phyloP scores from a whole-genome alignment of 495 filamentous ascomycete genomes.

The Sabuloglossum arenarium region DNA sequence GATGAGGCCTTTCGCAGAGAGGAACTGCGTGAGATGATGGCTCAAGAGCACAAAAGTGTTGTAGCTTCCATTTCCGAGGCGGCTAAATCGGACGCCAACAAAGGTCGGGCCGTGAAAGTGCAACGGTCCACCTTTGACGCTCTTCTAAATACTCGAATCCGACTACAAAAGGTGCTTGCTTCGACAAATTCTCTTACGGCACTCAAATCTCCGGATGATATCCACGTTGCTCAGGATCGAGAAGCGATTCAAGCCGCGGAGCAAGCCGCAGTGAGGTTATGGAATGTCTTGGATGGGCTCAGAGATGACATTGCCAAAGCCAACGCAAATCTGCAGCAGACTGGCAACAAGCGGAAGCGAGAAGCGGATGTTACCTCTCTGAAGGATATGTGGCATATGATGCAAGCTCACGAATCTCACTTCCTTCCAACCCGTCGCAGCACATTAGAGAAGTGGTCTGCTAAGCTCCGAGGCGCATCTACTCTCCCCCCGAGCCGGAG shows the following conservation, averaged over 20 bases:
- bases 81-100: conserved; percentile 56
- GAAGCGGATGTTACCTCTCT: conserved; percentile 4
- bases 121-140: conserved; percentile 74
- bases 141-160: conserved; percentile 70
- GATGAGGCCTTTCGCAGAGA: conserved; percentile 28
- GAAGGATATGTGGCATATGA: conserved; percentile 41
- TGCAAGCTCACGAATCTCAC: conserved; percentile 41
- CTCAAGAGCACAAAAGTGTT: conserved; percentile 46
- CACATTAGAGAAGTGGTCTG: conserved; percentile 48
- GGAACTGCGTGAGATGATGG: conserved; percentile 47
- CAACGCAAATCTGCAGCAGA: conserved; percentile 34
- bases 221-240: conserved; percentile 2
- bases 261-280: conserved; percentile 67
- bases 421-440: conserved; percentile 28
- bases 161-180: conserved; percentile 72
- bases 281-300: conserved; percentile 61
- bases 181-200: conserved; percentile 55
- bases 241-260: conserved; percentile 39
- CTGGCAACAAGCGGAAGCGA: conserved; percentile 28
- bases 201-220: conserved; percentile 6
- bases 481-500: conserved; percentile 22
- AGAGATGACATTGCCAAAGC: conserved; percentile 36
- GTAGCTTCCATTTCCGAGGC: conserved; percentile 48
- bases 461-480: conserved; percentile 25
- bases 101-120: conserved; percentile 64